Evolutionary conservation across 2,329 filamentous ascomycete species (phyloP).

Genomic region (Fusarium sp.): DNA sequence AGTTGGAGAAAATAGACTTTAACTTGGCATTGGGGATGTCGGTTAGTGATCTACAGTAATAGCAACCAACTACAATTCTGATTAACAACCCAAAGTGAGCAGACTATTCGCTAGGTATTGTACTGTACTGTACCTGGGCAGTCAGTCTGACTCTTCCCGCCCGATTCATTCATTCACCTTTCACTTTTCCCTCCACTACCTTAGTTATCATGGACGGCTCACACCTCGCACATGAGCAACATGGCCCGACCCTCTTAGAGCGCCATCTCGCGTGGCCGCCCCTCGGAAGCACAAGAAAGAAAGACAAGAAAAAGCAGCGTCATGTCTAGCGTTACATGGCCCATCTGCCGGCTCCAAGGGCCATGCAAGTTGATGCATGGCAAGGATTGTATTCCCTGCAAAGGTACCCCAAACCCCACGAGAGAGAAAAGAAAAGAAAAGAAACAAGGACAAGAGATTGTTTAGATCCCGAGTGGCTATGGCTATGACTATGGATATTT

Average conservation of each 20-base stretch:
- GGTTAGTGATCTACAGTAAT: background rate
- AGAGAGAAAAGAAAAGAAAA: background rate
- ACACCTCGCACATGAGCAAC: slow-evolving; percentile 35
- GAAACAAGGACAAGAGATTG: background rate
- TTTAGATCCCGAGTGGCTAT: background rate
- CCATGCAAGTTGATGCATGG: slow-evolving; percentile 5
- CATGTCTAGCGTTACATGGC: slow-evolving; percentile 38
- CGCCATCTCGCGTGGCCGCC: slow-evolving; percentile 46
- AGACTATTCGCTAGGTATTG: background rate
- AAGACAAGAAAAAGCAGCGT: background rate
- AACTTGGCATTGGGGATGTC: background rate
- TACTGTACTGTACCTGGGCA: no score
- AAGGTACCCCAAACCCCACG: slow-evolving; percentile 21
- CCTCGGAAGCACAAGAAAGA: slow-evolving; percentile 34
- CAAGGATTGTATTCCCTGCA: slow-evolving; percentile 28
- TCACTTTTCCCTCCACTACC: background rate
- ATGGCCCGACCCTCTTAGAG: slow-evolving; percentile 29
- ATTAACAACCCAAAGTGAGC: background rate
- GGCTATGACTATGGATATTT: background rate
- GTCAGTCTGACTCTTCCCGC: background rate
- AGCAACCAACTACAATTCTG: background rate
- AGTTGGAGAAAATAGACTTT: background rate
- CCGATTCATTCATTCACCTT: background rate
- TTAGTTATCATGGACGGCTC: no score
- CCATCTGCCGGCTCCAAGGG: slow-evolving; percentile 34